Conservation (phyloP, 2,329 filamentous ascomycete genomes). For the Fusarium luffae region DNA sequence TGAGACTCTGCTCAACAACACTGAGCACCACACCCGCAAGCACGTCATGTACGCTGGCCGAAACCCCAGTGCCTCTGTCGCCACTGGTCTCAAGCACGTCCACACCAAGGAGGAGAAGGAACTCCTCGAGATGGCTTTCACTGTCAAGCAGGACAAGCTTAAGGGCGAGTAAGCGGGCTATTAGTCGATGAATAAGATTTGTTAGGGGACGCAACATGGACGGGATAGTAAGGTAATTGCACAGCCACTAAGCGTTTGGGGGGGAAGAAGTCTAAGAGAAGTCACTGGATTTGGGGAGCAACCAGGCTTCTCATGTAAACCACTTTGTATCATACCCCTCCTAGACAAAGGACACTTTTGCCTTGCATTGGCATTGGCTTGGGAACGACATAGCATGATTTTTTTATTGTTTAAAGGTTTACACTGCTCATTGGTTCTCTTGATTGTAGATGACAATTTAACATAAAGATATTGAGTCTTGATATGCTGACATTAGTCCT, state of each 20-base stretch:
- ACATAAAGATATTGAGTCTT: conserved; percentile 1
- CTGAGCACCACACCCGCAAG: conserved; percentile 90
- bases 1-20: conserved; percentile 94
- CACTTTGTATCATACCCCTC: conserved; percentile 50
- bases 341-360: conserved; percentile 44
- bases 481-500: not conserved
- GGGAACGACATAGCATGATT: conserved; percentile 43
- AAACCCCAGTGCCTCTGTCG: conserved; percentile 91
- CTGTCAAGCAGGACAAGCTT: conserved; percentile 74
- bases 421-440: conserved; percentile 5
- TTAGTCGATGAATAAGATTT: conserved; percentile 5
- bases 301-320: conserved; percentile 47
- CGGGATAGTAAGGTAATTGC: conserved; percentile 28
- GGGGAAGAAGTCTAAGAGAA: conserved; percentile 37
- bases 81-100: conserved; percentile 87
- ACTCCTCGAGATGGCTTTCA: conserved; percentile 74
- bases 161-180: conserved; percentile 67
- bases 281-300: conserved; percentile 41
- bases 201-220: conserved; percentile 23
- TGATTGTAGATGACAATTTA: not conserved
- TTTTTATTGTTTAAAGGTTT: conserved; percentile 33
- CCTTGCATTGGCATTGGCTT: conserved; percentile 41
- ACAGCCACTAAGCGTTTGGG: conserved; percentile 40
- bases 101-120: conserved; percentile 95
- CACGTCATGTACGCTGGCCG: conserved; percentile 98